These are phyloP conservation scores for Candida tunisiensis DNA, from an alignment of 1,139 yeast genomes.

Conservation along the genomic window DNA sequence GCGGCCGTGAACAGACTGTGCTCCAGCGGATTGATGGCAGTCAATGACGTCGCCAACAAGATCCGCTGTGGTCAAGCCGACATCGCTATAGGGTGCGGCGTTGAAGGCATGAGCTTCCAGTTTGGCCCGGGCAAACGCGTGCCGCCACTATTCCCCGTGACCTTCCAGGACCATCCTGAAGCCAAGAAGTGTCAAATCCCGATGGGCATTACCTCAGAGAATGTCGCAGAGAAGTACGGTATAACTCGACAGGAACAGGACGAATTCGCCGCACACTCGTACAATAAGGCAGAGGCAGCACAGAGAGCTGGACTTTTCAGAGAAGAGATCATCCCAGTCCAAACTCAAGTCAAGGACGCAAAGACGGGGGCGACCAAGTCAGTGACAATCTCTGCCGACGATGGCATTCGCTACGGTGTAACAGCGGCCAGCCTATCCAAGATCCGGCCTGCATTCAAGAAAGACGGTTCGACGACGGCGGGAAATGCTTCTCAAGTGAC, in stretches of 20 bases:
- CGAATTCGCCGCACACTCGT: constrained; percentile 24
- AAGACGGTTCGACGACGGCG: constrained; percentile 77
- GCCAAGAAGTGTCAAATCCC: constrained; percentile 60
- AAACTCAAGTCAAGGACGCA: constrained; percentile 19
- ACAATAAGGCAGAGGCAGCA: constrained; percentile 60
- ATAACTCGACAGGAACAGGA: constrained; percentile 26
- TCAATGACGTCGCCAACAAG: constrained; percentile 78
- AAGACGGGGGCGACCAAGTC: constrained; percentile 23
- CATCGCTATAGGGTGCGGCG: constrained; percentile 84
- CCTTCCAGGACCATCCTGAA: constrained; percentile 26
- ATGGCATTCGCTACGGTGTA: constrained; percentile 83
- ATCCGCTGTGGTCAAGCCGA: constrained; percentile 77
- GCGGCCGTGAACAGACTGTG: constrained; percentile 85
- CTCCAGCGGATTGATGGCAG: constrained; percentile 84
- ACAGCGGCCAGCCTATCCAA: constrained; percentile 60
- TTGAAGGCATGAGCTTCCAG: constrained; percentile 77
- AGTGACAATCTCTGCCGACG: constrained; percentile 54
- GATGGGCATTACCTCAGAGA: constrained; percentile 86
- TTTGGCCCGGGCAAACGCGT: constrained; percentile 65
- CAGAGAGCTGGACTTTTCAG: constrained; percentile 53
- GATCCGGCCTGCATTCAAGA: constrained; percentile 75
- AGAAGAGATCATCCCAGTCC: constrained; percentile 73
- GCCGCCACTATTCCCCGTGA: constrained; percentile 38
- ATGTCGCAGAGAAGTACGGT: constrained; percentile 36
- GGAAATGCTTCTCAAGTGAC: constrained; percentile 94